These are phyloP conservation scores for Phellinidium pouzarii DNA, from an alignment of 1,284 basidiomycete species.

Conservation along the genomic window DNA sequence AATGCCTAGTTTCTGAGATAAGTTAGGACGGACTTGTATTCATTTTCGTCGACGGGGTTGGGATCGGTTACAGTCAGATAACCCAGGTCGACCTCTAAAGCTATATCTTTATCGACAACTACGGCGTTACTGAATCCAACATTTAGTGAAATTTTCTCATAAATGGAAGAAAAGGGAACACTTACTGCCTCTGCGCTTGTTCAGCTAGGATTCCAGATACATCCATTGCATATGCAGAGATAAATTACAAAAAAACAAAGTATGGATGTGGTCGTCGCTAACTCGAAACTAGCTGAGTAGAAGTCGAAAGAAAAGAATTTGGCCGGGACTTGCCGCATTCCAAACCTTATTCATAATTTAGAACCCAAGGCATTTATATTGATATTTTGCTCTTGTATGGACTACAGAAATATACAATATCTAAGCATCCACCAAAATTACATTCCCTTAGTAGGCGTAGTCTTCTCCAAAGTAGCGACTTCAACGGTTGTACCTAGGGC, in stretches of 20 bases:
- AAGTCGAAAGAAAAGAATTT: neutral
- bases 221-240: constrained; percentile 48
- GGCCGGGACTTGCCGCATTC: neutral
- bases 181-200: constrained; percentile 60
- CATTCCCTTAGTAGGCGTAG: neutral
- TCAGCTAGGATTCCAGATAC: constrained; percentile 70
- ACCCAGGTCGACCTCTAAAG: constrained; percentile 79
- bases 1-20: neutral
- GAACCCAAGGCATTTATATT: neutral
- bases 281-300: neutral
- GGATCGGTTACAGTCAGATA: constrained; percentile 83
- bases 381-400: neutral
- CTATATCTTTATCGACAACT: constrained; percentile 71
- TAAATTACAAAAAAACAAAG: neutral
- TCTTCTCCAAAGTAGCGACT: constrained; percentile 23
- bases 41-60: constrained; percentile 77
- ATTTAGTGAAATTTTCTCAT: constrained; percentile 10
- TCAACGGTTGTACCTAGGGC: constrained; percentile 54
- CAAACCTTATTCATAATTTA: neutral
- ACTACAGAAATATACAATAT: neutral
- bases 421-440: neutral
- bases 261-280: neutral
- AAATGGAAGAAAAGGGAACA: neutral
- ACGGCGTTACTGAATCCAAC: constrained; percentile 49
- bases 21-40: constrained; percentile 56